Percentiles rank a stretch among this genome's conserved stretches.
phyloP scores from a whole-genome alignment of 257 asterid genomes.

The Nemophila menziesii region DNA sequence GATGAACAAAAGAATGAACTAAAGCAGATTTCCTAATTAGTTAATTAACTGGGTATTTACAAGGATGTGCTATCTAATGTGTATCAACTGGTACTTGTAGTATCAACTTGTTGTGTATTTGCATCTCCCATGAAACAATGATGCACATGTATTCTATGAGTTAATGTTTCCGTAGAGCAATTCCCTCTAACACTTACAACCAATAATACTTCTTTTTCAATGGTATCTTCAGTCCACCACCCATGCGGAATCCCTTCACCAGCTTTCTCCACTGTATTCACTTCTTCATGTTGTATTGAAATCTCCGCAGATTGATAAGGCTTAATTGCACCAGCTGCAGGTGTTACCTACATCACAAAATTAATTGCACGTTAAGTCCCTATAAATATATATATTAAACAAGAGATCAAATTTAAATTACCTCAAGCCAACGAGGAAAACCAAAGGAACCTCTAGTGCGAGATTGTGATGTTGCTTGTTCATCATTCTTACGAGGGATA shows the following conservation, averaged over 20 bases:
- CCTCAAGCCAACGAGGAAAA: conserved; percentile 97
- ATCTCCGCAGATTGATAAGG: conserved; percentile 52
- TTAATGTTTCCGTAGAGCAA: conserved; percentile 32
- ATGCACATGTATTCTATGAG: conserved; percentile 36
- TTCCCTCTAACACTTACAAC: conserved; percentile 43
- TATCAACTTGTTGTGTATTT: conserved; percentile 31
- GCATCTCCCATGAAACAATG: conserved; percentile 27
- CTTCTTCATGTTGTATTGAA: conserved; percentile 51
- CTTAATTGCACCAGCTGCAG: conserved; percentile 52
- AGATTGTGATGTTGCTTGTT: conserved; percentile 28
- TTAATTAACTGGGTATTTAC: not conserved
- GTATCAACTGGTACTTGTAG: conserved; percentile 12
- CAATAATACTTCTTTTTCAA: conserved; percentile 58
- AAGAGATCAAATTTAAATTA: conserved; percentile 9
- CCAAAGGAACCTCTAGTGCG: conserved; percentile 66
- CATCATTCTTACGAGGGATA: conserved; percentile 38
- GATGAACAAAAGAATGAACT: not conserved
- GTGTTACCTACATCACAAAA: conserved; percentile 43
- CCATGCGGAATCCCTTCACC: conserved; percentile 56
- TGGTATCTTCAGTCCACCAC: conserved; percentile 76
- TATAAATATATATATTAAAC: not conserved
- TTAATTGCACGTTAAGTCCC: not conserved
- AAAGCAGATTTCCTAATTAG: not conserved
- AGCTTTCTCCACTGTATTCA: conserved; percentile 43
- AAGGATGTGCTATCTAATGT: not conserved